Conservation (phyloP, 192 early-diverging fungal species). For the Entomortierella lignicola region DNA sequence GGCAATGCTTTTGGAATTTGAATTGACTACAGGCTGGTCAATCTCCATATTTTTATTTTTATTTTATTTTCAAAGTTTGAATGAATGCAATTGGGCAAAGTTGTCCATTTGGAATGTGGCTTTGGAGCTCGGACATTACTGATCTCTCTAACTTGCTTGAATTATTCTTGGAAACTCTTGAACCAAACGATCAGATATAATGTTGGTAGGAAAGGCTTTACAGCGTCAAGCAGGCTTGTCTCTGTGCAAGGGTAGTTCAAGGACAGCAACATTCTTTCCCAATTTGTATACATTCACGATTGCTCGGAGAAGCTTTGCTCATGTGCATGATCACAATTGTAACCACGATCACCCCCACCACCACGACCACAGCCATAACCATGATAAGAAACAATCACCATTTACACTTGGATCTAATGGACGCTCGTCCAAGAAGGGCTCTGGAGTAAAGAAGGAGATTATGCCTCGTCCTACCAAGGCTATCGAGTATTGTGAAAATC, state of each 20-base stretch:
- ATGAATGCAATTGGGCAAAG: background rate
- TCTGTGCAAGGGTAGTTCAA: background rate
- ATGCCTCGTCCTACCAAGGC: constrained; percentile 24
- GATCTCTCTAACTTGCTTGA: background rate
- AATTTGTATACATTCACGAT: background rate
- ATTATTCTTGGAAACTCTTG: background rate
- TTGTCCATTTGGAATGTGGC: background rate
- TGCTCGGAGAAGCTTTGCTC: constrained; percentile 8
- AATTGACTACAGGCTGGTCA: background rate
- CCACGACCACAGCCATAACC: constrained; percentile 22
- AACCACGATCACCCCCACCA: constrained; percentile 29
- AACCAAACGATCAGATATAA: background rate
- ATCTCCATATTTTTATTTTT: background rate
- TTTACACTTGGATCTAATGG: constrained; percentile 26
- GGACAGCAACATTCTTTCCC: background rate
- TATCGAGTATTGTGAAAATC: constrained; percentile 42
- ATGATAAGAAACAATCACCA: constrained; percentile 35
- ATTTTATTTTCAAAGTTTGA: no score
- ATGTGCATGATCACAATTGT: constrained; percentile 43
- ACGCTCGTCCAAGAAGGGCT: background rate
- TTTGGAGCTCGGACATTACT: background rate
- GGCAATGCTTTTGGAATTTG: background rate
- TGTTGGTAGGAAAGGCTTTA: background rate
- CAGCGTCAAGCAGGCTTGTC: background rate
- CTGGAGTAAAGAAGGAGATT: constrained; percentile 1